Evolutionary conservation across 2,329 filamentous ascomycete species (phyloP).

Genomic region (Colletotrichum paranaense): DNA sequence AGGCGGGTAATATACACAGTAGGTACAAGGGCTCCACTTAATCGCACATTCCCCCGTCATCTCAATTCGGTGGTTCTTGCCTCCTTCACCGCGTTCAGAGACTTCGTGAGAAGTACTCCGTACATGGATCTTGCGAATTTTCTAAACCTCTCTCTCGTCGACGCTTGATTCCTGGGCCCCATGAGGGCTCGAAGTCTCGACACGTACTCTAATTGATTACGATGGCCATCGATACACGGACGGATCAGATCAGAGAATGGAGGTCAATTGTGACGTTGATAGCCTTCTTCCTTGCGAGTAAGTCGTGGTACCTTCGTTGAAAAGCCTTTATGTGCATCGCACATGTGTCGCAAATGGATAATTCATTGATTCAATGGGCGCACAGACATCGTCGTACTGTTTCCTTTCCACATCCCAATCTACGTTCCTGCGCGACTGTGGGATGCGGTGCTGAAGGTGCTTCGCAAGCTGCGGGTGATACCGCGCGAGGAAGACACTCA

Average conservation of each 20-base stretch:
- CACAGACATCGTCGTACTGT: constrained; percentile 75
- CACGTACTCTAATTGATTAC: not conserved
- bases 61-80: not conserved
- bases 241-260: constrained; percentile 70
- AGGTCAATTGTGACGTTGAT: constrained; percentile 77
- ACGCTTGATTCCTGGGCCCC: not conserved
- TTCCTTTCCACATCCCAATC: constrained; percentile 74
- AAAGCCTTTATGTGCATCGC: not conserved
- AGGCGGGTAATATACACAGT: not conserved
- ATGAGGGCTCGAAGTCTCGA: not conserved
- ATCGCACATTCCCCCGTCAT: not conserved
- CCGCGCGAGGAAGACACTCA: not conserved
- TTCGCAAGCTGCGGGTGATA: constrained; percentile 62
- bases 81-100: not conserved
- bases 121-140: not conserved
- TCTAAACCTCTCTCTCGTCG: not conserved
- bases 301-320: constrained; percentile 50
- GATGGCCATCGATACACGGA: constrained; percentile 52
- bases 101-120: not conserved
- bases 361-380: not conserved
- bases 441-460: constrained; percentile 54
- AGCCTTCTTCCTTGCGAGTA: constrained; percentile 77
- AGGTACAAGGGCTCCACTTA: not conserved
- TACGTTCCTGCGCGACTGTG: constrained; percentile 65
- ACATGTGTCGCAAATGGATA: not conserved